Conservation (phyloP, 768 basidiomycete genomes). For the Suillus placidus region DNA sequence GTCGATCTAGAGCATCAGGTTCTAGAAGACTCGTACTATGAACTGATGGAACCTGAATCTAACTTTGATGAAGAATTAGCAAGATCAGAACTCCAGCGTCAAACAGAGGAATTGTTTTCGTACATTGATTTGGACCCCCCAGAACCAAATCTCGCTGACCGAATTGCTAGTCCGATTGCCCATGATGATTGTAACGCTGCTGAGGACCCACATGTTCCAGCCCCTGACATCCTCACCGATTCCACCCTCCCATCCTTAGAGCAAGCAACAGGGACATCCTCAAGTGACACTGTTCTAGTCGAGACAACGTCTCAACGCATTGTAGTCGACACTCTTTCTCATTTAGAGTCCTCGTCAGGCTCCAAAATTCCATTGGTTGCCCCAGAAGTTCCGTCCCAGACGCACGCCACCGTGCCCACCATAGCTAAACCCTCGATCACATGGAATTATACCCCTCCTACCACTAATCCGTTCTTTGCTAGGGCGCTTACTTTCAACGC, state of each 20-base stretch:
- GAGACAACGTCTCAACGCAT: background rate
- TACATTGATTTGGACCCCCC: background rate
- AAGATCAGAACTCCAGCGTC: slow-evolving; percentile 3
- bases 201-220: background rate
- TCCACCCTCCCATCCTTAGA: too few species aligned
- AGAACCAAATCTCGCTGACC: background rate
- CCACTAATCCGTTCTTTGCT: background rate
- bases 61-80: slow-evolving; percentile 1
- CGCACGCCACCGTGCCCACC: background rate
- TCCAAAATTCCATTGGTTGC: background rate
- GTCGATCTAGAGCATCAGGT: background rate
- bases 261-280: background rate
- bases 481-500: background rate
- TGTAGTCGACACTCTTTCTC: background rate
- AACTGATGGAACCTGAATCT: background rate
- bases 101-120: slow-evolving; percentile 3
- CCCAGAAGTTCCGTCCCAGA: background rate
- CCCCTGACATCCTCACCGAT: background rate
- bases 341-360: background rate
- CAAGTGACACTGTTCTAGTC: background rate
- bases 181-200: background rate
- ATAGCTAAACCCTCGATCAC: background rate
- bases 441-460: slow-evolving; percentile 1
- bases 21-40: background rate
- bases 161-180: background rate